Base-by-base conservation (phyloP, 176 grass and related monocot species). In the Calamus simplicifolius region DNA sequence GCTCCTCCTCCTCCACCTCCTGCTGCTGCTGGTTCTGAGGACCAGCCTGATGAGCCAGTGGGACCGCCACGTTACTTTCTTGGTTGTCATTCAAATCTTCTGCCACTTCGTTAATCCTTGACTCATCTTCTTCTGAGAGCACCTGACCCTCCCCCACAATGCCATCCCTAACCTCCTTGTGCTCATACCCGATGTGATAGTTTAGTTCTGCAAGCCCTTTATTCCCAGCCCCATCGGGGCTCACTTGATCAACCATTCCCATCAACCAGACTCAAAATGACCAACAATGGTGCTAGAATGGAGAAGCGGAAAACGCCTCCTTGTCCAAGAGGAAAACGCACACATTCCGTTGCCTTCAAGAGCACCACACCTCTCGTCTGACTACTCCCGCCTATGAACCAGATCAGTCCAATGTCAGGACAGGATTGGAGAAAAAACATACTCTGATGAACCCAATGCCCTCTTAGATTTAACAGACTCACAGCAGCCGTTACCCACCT, bases 191-290 rank as follows among this genome's bases (percentile, higher is more conserved):
- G 7, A 52, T 51, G n/a, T 70, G 58, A 29, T 70, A 27, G 27
- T 23, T 48, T 31, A 27, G 49, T 18, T 35, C 58, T 62, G 25
- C 58, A 25, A 62, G 28, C 78, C 43, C 71, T 77, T 43, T 13
- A 29, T 21, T 51, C 35, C 50, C 61, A 72, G 67, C 59, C 25
- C 61, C 64, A 4, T 82, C 74, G 18, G 16, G 26, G 69, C 54
- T 75, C 28, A 64, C 60, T 69, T 77, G 74, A 38, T 69, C 55
- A 3, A 68, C 31, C 53, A 75, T 84, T 74, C 58, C 86, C 92
- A 85, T 97, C 70, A 75, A 25, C 71, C 38, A 50, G 82, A 91
- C 72, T 85, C 53, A 6, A 81, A 62, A 52, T 68, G 29, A 59
- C 52, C 49, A 58, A 67, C 2, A 17, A 63, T 58, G 12, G 12